Conservation (phyloP, 257 asterid species). For the Anisodus acutangulus region DNA sequence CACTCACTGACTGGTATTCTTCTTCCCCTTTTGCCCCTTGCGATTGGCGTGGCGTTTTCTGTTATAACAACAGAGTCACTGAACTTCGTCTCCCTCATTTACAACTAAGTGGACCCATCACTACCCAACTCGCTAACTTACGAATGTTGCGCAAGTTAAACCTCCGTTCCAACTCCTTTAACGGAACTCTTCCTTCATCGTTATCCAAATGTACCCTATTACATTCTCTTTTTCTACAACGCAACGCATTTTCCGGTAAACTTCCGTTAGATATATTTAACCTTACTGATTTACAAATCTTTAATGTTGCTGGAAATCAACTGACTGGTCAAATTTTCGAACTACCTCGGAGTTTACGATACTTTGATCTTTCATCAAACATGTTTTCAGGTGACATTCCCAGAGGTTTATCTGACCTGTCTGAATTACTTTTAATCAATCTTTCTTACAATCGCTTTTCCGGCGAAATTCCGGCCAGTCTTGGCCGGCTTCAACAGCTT, state of each 20-base stretch:
- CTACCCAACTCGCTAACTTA: constrained; percentile 50
- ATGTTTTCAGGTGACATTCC: constrained; percentile 56
- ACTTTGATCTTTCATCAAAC: constrained; percentile 62
- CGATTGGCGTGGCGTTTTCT: constrained; percentile 74
- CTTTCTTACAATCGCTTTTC: constrained; percentile 56
- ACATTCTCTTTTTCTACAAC: too few species aligned
- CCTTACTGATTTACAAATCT: constrained; percentile 45
- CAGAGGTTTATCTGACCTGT: constrained; percentile 39
- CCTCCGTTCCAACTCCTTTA: constrained; percentile 61
- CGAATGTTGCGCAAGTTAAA: constrained; percentile 67
- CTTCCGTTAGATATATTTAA: constrained; percentile 45
- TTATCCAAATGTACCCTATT: constrained; percentile 35
- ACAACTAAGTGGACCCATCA: constrained; percentile 56
- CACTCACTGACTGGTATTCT: constrained; percentile 54
- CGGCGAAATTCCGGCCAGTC: constrained; percentile 60
- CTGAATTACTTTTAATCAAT: constrained; percentile 50
- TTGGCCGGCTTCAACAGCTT: constrained; percentile 57
- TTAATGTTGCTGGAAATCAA: constrained; percentile 58
- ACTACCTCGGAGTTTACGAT: constrained; percentile 48
- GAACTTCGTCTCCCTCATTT: constrained; percentile 65
- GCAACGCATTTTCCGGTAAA: too few species aligned
- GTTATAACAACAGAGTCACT: constrained; percentile 46
- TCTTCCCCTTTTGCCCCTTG: constrained; percentile 68
- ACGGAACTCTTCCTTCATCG: constrained; percentile 59
- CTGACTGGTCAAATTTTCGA: constrained; percentile 55